Evolutionary conservation across 148 eudicot species (phyloP).

Genomic region (Vaccinium darrowii): DNA sequence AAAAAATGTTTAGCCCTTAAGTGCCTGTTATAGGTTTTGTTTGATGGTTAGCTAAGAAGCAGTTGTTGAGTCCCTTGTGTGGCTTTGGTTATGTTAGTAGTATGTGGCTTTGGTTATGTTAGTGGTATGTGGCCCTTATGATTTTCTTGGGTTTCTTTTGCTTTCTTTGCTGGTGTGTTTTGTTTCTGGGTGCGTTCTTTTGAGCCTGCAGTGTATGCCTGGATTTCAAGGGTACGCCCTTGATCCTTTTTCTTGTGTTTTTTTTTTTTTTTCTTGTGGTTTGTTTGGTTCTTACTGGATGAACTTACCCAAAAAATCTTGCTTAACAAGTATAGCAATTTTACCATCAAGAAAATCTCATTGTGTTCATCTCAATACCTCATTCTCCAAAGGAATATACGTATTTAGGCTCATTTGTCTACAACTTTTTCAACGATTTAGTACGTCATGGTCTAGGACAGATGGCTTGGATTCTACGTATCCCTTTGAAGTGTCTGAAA

Average conservation of each 20-base stretch:
- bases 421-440: background rate
- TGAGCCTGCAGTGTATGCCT: background rate
- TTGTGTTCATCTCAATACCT: background rate
- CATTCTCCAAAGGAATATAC: background rate
- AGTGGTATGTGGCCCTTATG: background rate
- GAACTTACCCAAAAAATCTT: background rate
- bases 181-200: background rate
- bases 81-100: background rate
- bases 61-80: background rate
- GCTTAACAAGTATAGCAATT: background rate
- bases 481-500: background rate
- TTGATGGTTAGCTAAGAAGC: background rate
- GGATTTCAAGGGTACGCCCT: background rate
- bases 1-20: background rate
- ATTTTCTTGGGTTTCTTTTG: background rate
- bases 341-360: background rate
- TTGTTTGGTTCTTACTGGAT: background rate
- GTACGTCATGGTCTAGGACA: background rate
- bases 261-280: background rate
- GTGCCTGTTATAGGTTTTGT: background rate
- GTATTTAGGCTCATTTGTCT: background rate
- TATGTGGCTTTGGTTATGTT: background rate
- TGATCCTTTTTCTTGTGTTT: background rate
- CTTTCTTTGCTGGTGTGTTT: background rate
- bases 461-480: background rate